These are phyloP conservation scores for Cyclotella sp. DNA, from an alignment of 108 stramenopile genomes.

Conservation along the genomic window DNA sequence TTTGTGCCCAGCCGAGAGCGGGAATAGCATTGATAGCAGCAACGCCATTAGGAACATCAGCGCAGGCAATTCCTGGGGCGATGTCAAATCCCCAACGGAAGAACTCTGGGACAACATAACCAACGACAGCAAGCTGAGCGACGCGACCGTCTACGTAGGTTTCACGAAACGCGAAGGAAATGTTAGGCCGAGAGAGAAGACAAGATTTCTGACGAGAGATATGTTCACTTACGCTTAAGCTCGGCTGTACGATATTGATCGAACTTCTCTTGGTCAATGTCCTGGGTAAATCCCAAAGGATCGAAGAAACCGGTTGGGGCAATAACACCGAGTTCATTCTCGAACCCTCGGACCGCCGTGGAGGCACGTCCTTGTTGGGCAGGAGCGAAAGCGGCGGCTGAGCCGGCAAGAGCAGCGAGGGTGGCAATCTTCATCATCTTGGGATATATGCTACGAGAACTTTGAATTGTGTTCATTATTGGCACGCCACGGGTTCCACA, in stretches of 20 bases:
- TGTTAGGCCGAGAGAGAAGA: background rate
- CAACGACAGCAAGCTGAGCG: conserved; percentile 69
- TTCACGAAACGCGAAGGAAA: background rate
- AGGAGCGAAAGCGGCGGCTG: conserved; percentile 40
- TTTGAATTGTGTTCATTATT: background rate
- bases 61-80: conserved; percentile 71
- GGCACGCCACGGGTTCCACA: background rate
- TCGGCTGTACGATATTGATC: conserved; percentile 78
- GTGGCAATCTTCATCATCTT: conserved; percentile 37
- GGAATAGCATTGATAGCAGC: conserved; percentile 65
- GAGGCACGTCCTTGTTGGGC: conserved; percentile 36
- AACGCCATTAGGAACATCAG: conserved; percentile 65
- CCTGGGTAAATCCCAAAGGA: conserved; percentile 60
- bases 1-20: conserved; percentile 77
- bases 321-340: conserved; percentile 62
- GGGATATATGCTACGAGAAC: background rate
- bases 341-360: conserved; percentile 58
- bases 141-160: conserved; percentile 58
- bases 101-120: conserved; percentile 69
- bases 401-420: conserved; percentile 26
- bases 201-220: background rate
- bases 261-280: conserved; percentile 64
- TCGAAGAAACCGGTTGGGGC: conserved; percentile 69
- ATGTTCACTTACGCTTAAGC: conserved; percentile 54
- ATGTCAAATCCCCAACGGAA: conserved; percentile 63